These are phyloP conservation scores for Wallacemonas sp. DNA, from an alignment of 208 protist genomes.

Conservation along the genomic window DNA sequence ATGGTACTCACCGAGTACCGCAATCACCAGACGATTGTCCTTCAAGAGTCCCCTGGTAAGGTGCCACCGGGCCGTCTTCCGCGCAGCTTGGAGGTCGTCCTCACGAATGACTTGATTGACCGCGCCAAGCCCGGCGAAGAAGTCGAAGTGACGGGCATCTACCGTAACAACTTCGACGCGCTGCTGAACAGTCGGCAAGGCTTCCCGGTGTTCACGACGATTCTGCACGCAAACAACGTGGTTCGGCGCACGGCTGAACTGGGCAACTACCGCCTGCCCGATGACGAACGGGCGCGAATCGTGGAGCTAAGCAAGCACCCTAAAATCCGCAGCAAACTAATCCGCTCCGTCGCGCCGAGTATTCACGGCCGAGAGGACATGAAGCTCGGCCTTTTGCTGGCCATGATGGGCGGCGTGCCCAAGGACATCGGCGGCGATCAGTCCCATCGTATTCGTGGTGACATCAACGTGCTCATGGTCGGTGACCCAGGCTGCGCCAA, in stretches of 20 bases:
- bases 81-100: conserved; percentile 97
- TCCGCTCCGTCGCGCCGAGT: conserved; percentile 98
- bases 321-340: conserved; percentile 88
- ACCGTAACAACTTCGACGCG: conserved; percentile 98
- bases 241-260: conserved; percentile 90
- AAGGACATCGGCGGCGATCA: conserved; percentile 93
- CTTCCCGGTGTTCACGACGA: conserved; percentile 99
- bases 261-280: conserved; percentile 81
- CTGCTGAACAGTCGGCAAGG: conserved; percentile 97
- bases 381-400: conserved; percentile 97
- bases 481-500: conserved; percentile 99
- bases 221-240: conserved; percentile 98
- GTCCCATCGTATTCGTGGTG: conserved; percentile 97
- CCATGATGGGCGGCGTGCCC: conserved; percentile 97
- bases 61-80: conserved; percentile 98
- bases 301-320: conserved; percentile 92
- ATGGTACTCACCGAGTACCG: conserved; percentile 97
- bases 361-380: conserved; percentile 99
- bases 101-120: conserved; percentile 98
- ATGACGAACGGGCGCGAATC: conserved; percentile 83
- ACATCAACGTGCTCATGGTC: conserved; percentile 99
- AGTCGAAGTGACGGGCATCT: conserved; percentile 98
- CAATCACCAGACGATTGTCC: conserved; percentile 98
- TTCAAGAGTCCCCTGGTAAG: conserved; percentile 98
- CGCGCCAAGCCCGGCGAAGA: conserved; percentile 97